phyloP scores from a whole-genome alignment of 441 rosid species.

The Omphalea diandra region DNA sequence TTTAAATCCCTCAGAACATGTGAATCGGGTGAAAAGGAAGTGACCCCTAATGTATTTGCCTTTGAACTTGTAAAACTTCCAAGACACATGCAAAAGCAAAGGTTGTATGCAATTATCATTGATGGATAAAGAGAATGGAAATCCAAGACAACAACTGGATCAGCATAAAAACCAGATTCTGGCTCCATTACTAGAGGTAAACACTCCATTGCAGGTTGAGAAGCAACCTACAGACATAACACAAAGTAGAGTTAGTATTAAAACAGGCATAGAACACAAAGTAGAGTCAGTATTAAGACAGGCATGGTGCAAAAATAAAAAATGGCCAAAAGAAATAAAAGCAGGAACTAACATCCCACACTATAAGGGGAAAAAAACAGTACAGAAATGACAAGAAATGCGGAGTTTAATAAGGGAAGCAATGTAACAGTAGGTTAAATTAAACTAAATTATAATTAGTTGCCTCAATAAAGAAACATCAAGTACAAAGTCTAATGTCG shows the following conservation, averaged over 20 bases:
- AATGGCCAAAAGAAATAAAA: slow-evolving; percentile 3
- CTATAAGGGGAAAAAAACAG: neutral
- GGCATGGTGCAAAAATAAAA: too few relatives aligned
- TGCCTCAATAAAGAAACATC: neutral
- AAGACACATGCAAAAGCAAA: slow-evolving; percentile 93
- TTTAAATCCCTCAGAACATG: slow-evolving; percentile 51
- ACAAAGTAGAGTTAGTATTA: slow-evolving; percentile 17
- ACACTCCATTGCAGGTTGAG: slow-evolving; percentile 99
- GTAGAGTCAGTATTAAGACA: neutral
- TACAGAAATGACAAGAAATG: neutral
- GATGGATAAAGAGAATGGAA: slow-evolving; percentile 99
- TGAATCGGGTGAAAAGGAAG: slow-evolving; percentile 65
- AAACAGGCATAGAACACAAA: slow-evolving; percentile 13
- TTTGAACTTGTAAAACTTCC: slow-evolving; percentile 71
- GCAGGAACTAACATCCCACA: neutral
- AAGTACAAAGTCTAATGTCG: neutral
- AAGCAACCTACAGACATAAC: slow-evolving; percentile 77
- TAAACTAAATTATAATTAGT: neutral
- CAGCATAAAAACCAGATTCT: slow-evolving; percentile 91
- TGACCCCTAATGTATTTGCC: slow-evolving; percentile 77
- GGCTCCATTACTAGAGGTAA: slow-evolving; percentile 99
- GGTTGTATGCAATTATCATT: slow-evolving; percentile 95
- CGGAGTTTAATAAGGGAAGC: neutral
- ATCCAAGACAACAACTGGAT: slow-evolving; percentile 96
- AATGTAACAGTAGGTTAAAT: neutral